Conservation (phyloP, 225 moss, liverwort and hornwort species). For the Pseudisothecium myosuroides region DNA sequence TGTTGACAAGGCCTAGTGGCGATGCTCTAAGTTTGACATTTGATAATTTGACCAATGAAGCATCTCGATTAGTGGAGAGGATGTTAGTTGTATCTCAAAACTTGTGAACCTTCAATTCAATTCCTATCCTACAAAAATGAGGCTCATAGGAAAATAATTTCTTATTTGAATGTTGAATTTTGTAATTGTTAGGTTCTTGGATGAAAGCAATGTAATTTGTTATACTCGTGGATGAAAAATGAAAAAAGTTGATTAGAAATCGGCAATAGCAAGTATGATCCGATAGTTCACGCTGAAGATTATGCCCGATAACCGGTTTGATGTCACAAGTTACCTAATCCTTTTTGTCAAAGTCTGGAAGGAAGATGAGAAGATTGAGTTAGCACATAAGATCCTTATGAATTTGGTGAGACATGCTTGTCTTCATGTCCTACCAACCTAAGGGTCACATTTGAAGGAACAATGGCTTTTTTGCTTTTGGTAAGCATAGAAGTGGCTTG, state of each 20-base stretch:
- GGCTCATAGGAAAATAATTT: background rate
- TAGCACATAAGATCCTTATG: rapidly evolving
- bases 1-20: too few species aligned
- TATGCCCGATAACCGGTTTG: rapidly evolving
- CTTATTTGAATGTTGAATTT: background rate
- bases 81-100: background rate
- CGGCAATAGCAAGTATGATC: rapidly evolving
- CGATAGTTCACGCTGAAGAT: rapidly evolving
- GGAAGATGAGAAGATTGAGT: background rate
- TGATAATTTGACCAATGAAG: background rate
- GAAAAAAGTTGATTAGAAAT: background rate
- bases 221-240: background rate
- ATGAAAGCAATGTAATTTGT: too few species aligned
- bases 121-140: background rate
- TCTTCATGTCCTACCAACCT: background rate
- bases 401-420: background rate
- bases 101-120: background rate
- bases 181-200: background rate
- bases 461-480: background rate
- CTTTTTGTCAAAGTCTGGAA: background rate
- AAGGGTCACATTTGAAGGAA: background rate
- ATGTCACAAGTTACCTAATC: background rate
- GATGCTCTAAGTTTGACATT: background rate
- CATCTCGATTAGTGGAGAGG: background rate
- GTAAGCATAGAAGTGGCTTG: background rate